phyloP scores from a whole-genome alignment of 306 rosid genomes.

The Ammopiptanthus mongolicus region DNA sequence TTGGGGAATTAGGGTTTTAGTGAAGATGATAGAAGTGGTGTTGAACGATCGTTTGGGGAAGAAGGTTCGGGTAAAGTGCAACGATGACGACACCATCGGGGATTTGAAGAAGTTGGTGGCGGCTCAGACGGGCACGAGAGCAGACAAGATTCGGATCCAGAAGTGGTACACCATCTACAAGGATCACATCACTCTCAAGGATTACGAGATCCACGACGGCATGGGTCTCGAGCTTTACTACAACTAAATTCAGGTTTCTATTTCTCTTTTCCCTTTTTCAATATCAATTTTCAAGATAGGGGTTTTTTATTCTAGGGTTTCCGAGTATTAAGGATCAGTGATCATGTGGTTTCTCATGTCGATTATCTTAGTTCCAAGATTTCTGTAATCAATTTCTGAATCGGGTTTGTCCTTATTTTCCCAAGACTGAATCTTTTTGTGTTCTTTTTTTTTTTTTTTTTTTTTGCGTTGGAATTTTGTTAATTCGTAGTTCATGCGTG shows the following conservation, averaged over 20 bases:
- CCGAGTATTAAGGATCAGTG: background rate
- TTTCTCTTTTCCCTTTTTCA: background rate
- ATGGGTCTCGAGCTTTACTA: constrained; percentile 98
- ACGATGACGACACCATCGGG: constrained; percentile 86
- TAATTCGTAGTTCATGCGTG: too few relatives aligned
- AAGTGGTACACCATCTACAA: constrained; percentile 83
- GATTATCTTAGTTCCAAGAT: background rate
- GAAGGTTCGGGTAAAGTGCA: constrained; percentile 94
- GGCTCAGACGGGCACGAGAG: constrained; percentile 85
- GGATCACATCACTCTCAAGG: constrained; percentile 86
- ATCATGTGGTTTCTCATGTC: background rate
- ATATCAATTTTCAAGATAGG: background rate
- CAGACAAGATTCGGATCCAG: constrained; percentile 78
- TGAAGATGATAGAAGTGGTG: constrained; percentile 94
- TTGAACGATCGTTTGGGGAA: constrained; percentile 83
- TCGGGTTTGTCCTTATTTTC: background rate
- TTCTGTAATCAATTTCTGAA: background rate
- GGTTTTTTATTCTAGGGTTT: constrained; percentile 2
- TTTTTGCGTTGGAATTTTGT: too few relatives aligned
- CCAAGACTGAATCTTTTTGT: background rate
- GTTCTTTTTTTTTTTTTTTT: too few relatives aligned
- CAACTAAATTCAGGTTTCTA: constrained; percentile 31
- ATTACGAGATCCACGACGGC: constrained; percentile 90
- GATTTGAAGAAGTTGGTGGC: constrained; percentile 94
- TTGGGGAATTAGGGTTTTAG: constrained; percentile 19